Evolutionary conservation across 2,329 filamentous ascomycete genomes (phyloP).

Genomic region (Lizonia empirigonia): DNA sequence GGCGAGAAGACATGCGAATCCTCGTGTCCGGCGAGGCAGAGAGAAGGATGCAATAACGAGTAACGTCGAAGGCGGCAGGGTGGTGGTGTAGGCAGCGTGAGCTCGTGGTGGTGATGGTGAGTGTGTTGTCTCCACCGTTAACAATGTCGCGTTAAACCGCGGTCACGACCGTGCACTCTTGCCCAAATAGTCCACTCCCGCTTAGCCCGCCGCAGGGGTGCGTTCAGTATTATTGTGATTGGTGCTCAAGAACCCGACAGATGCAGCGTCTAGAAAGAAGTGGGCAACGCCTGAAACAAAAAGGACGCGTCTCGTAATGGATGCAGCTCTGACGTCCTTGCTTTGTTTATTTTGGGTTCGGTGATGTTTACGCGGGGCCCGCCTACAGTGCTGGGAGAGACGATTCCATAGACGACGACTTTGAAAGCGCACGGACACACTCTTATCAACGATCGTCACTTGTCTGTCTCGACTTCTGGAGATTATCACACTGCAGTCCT

Average conservation of each 20-base stretch:
- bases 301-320: background rate
- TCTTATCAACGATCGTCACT: background rate
- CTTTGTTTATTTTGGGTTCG: constrained; percentile 4
- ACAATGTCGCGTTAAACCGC: constrained; percentile 19
- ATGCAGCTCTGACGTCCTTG: background rate
- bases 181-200: constrained; percentile 21
- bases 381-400: background rate
- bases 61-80: background rate
- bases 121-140: constrained; percentile 30
- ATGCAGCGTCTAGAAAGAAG: constrained; percentile 7
- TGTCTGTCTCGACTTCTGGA: background rate
- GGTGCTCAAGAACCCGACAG: constrained; percentile 8
- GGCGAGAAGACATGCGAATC: constrained; percentile 42
- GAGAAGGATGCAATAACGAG: background rate
- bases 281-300: constrained; percentile 5
- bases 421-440: background rate
- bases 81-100: background rate
- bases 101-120: constrained; percentile 27
- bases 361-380: constrained; percentile 10
- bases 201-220: constrained; percentile 30
- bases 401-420: background rate
- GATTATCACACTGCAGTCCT: background rate
- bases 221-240: constrained; percentile 28
- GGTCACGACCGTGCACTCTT: constrained; percentile 19
- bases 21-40: constrained; percentile 24